phyloP scores from a whole-genome alignment of 768 basidiomycete species.

The Russula abietina region DNA sequence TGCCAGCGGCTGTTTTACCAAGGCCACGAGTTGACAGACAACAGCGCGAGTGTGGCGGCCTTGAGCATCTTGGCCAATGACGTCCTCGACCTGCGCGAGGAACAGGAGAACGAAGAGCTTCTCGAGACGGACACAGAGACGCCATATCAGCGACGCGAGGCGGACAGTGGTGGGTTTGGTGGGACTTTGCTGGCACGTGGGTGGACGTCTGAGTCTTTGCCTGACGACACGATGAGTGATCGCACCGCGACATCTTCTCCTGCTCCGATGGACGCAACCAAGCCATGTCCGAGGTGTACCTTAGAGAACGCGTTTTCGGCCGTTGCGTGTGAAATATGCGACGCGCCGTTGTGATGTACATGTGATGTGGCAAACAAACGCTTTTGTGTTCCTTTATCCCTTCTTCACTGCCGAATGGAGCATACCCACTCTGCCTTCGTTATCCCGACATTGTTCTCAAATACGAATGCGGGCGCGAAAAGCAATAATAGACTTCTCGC shows the following conservation, averaged over 20 bases:
- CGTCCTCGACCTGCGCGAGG: conserved; percentile 58
- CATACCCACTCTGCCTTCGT: not conserved
- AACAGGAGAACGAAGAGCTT: conserved; percentile 54
- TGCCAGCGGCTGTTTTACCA: conserved; percentile 63
- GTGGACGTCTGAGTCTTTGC: conserved; percentile 30
- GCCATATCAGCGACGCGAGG: conserved; percentile 39
- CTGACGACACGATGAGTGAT: conserved; percentile 24
- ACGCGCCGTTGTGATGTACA: conserved; percentile 25
- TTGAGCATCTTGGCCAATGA: conserved; percentile 56
- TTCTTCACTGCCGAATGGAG: not conserved
- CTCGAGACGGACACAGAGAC: conserved; percentile 40
- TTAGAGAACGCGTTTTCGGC: conserved; percentile 21
- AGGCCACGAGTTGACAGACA: conserved; percentile 60
- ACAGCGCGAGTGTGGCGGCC: conserved; percentile 43
- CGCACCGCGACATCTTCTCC: conserved; percentile 21
- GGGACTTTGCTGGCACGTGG: conserved; percentile 60
- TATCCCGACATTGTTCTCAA: not conserved
- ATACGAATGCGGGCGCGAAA: not conserved
- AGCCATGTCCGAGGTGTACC: conserved; percentile 23
- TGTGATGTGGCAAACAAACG: not conserved
- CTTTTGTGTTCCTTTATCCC: not conserved
- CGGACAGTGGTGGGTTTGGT: conserved; percentile 64
- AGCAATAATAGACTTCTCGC: not conserved
- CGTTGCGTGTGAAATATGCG: conserved; percentile 30
- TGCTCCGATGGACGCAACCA: conserved; percentile 16